Base-by-base conservation (phyloP, 2,329 filamentous ascomycete genomes). In the Sporothrix schenckii region DNA sequence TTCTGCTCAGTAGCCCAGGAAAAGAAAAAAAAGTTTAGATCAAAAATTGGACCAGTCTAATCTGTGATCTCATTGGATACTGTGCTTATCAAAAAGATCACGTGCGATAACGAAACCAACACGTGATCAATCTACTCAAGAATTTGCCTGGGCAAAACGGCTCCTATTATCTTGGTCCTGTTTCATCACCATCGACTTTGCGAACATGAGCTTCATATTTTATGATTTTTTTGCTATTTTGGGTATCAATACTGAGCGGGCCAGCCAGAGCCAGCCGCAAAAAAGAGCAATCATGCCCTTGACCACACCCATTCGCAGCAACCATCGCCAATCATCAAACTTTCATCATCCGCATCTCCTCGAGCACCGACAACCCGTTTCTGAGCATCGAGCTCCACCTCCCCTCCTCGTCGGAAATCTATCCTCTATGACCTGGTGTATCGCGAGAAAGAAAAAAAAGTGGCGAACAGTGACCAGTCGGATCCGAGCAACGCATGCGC, bases 371-470 rank as follows among this genome's bases (percentile, higher is more conserved):
- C 47, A 7, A 34, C 47, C 44, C 63, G 50, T 67, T 67, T 67
- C 65, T 56, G 65, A 47, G 63, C 30, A 52, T 50, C 63, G 19
- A 27, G 19, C 44, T n/a, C n/a, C 39, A 63, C 27, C 47, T 27
- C 34, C 16, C 56, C 52, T 16, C 30, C 19, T 54, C 53, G 44
- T 66, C 61, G 34, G 30, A 66, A 30, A 30, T 71, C 70, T 72
- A 73, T 63, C 68, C 65, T 73, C 70, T 69, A 70, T 70, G 58
- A 47, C 68, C 63, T 56, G 58, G 10, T 52, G 30, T 30, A 67
- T 69, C 54, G 68, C 56, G 24, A 50, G 61, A 68, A 68, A 41
- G n/a, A 34, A 34, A 34, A 47, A 66, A 5, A 27, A 2, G n/a
- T 19, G 27, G n/a, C 34, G 39, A 61, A 66, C 11, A 50, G 61